These are phyloP conservation scores for Cercospora canescens DNA, from an alignment of 2,329 filamentous ascomycete species.

Conservation along the genomic window DNA sequence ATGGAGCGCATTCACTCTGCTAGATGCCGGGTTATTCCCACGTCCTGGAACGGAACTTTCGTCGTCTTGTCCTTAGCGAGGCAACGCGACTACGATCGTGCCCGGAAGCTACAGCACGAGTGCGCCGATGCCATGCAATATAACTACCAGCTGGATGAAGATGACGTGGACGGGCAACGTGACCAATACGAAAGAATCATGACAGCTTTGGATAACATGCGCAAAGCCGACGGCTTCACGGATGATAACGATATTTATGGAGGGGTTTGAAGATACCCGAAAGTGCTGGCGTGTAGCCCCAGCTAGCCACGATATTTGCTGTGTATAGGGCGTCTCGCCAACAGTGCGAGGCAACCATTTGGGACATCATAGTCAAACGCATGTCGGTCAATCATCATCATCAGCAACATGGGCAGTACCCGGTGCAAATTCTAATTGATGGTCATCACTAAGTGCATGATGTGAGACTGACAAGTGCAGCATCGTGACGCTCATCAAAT, in stretches of 20 bases:
- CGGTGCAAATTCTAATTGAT: neutral
- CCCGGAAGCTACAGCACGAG: neutral
- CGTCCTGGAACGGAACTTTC: conserved; percentile 38
- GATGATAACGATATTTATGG: no score
- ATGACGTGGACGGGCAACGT: neutral
- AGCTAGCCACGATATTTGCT: neutral
- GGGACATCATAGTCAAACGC: neutral
- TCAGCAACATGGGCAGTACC: neutral
- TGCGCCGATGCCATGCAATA: neutral
- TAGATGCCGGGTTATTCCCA: conserved; percentile 55
- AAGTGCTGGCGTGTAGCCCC: neutral
- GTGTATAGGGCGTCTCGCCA: neutral
- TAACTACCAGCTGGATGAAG: neutral
- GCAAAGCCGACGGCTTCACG: no score
- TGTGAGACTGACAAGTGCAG: neutral
- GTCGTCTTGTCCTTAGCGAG: conserved; percentile 32
- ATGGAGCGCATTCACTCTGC: conserved; percentile 54
- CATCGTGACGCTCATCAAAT: neutral
- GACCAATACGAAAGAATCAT: neutral
- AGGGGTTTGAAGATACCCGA: neutral
- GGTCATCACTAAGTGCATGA: neutral
- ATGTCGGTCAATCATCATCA: neutral
- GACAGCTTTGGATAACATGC: neutral
- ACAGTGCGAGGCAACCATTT: neutral
- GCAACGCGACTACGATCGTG: neutral